phyloP scores from a whole-genome alignment of 768 basidiomycete species.

The Leccinum variicolor region DNA sequence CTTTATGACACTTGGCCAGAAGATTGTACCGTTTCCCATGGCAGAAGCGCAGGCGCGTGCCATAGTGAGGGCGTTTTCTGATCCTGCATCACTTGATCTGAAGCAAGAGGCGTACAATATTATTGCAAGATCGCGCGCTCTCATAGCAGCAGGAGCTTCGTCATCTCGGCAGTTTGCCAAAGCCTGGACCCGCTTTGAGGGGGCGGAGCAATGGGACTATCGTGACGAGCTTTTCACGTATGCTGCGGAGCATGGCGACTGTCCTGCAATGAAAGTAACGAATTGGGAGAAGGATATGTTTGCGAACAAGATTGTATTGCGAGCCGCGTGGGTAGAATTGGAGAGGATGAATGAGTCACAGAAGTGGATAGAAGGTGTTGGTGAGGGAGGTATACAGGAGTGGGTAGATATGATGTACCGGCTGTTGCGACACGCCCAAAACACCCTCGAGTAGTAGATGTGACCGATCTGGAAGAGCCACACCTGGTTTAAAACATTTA shows the following conservation, averaged over 20 bases:
- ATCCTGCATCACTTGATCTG: slow-evolving; percentile 48
- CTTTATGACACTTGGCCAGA: slow-evolving; percentile 59
- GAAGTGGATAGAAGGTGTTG: slow-evolving; percentile 62
- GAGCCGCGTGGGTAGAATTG: slow-evolving; percentile 55
- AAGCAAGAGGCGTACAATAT: slow-evolving; percentile 47
- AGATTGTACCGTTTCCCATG: slow-evolving; percentile 71
- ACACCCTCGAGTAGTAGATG: too few relatives aligned
- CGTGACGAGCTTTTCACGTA: slow-evolving; percentile 56
- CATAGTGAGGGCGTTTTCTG: slow-evolving; percentile 50
- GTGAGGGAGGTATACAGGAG: slow-evolving; percentile 50
- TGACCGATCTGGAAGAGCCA: too few relatives aligned
- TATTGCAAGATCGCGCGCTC: slow-evolving; percentile 43
- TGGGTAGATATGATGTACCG: slow-evolving; percentile 54
- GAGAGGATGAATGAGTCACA: slow-evolving; percentile 55
- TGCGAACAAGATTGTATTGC: slow-evolving; percentile 41
- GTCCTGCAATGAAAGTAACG: slow-evolving; percentile 36
- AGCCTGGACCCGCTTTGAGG: slow-evolving; percentile 52
- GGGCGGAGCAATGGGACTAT: slow-evolving; percentile 63
- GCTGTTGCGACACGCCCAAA: slow-evolving; percentile 24
- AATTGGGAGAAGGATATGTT: slow-evolving; percentile 63
- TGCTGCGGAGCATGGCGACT: slow-evolving; percentile 32
- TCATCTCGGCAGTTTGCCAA: slow-evolving; percentile 44
- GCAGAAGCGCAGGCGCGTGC: slow-evolving; percentile 76
- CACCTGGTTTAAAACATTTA: too few relatives aligned
- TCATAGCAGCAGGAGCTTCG: slow-evolving; percentile 34